Conservation (phyloP, 2,329 filamentous ascomycete genomes). For the Alternaria novae-zelandiae region DNA sequence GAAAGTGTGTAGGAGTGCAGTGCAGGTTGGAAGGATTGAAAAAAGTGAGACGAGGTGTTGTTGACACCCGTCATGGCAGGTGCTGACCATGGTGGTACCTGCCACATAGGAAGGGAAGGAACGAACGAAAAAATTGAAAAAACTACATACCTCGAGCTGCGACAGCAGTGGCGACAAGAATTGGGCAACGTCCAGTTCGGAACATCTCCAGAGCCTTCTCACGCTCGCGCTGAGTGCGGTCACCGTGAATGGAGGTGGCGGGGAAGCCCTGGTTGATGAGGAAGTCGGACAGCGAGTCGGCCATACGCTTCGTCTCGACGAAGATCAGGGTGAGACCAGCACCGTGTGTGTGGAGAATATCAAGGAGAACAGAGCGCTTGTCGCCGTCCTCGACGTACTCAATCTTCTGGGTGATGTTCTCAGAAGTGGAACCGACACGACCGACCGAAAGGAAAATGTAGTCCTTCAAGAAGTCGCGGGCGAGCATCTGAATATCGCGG, state of each 20-base stretch:
- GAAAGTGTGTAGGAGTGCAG: too few species aligned
- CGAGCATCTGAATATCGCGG: conserved; percentile 98
- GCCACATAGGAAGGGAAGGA: too few species aligned
- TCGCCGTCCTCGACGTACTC: conserved; percentile 97
- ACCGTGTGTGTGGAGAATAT: conserved; percentile 94
- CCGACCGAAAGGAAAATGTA: conserved; percentile 99
- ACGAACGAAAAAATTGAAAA: too few species aligned
- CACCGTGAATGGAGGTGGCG: conserved; percentile 97
- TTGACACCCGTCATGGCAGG: too few species aligned
- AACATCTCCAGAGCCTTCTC: conserved; percentile 98
- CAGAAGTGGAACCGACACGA: conserved; percentile 98
- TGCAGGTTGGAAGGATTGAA: too few species aligned
- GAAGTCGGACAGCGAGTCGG: conserved; percentile 96
- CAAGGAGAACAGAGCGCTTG: conserved; percentile 96
- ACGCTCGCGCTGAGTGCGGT: conserved; percentile 98
- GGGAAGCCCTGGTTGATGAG: conserved; percentile 98
- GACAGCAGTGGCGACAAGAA: conserved; percentile 95
- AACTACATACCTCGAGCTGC: conserved; percentile 69
- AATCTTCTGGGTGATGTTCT: conserved; percentile 99
- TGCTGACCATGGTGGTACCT: too few species aligned
- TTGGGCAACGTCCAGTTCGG: conserved; percentile 92
- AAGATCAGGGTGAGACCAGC: conserved; percentile 93
- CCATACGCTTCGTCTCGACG: conserved; percentile 99
- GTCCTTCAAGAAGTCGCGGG: conserved; percentile 97
- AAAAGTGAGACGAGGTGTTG: too few species aligned